phyloP scores from a whole-genome alignment of 2,329 filamentous ascomycete genomes.

The Claviceps sp. region DNA sequence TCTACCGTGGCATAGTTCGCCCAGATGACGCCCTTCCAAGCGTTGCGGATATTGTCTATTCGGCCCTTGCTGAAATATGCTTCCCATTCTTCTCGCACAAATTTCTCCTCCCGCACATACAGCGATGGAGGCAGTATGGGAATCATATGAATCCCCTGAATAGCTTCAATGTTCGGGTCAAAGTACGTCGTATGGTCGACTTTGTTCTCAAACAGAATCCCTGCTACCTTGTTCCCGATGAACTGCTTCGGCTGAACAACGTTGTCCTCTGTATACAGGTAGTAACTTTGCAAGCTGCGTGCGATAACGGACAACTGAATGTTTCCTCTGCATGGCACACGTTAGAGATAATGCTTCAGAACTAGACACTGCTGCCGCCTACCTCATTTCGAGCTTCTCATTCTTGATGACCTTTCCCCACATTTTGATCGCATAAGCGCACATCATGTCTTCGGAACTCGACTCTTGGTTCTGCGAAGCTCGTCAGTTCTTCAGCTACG shows the following conservation, averaged over 20 bases:
- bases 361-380: slow-evolving; percentile 8
- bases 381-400: slow-evolving; percentile 62
- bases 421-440: slow-evolving; percentile 80
- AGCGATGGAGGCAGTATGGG: slow-evolving; percentile 57
- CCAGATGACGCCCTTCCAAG: slow-evolving; percentile 78
- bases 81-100: slow-evolving; percentile 75
- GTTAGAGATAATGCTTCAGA: background rate
- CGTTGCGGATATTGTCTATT: slow-evolving; percentile 51
- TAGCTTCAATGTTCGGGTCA: slow-evolving; percentile 55
- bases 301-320: slow-evolving; percentile 71
- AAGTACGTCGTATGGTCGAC: slow-evolving; percentile 89
- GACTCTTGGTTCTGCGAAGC: slow-evolving; percentile 56
- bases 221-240: slow-evolving; percentile 60
- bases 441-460: slow-evolving; percentile 81
- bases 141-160: slow-evolving; percentile 74
- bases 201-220: slow-evolving; percentile 86
- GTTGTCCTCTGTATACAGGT: slow-evolving; percentile 63
- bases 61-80: slow-evolving; percentile 59
- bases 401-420: slow-evolving; percentile 77
- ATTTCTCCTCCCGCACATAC: slow-evolving; percentile 51
- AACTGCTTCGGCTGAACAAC: slow-evolving; percentile 59
- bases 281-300: slow-evolving; percentile 65
- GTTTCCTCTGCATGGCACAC: slow-evolving; percentile 43
- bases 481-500: slow-evolving; percentile 1
- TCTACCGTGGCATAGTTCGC: slow-evolving; percentile 72